A percentile compares a stretch with the other conserved stretches of the same genome.
phyloP scores from a whole-genome alignment of 2,329 filamentous ascomycete species.

The Fusarium azukiicola region DNA sequence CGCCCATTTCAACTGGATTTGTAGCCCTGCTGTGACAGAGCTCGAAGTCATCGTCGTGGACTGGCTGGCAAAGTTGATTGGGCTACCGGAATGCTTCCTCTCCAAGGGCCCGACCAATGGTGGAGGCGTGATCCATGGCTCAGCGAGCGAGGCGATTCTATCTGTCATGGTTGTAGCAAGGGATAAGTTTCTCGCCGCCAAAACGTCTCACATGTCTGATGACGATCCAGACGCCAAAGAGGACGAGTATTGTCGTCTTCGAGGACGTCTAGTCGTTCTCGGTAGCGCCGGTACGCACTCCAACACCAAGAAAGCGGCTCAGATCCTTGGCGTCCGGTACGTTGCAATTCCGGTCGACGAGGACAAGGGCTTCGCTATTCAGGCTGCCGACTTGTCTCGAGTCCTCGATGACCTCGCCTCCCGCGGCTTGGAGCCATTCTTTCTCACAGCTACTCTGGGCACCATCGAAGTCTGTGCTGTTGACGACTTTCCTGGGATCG shows the following conservation, averaged over 20 bases:
- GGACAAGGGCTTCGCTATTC: constrained; percentile 85
- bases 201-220: constrained; percentile 71
- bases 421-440: constrained; percentile 91
- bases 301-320: constrained; percentile 92
- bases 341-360: constrained; percentile 82
- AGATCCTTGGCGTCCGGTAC: constrained; percentile 91
- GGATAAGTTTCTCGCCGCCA: constrained; percentile 86
- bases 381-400: constrained; percentile 78
- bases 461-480: constrained; percentile 94
- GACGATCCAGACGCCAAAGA: constrained; percentile 81
- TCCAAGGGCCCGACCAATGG: constrained; percentile 85
- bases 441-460: constrained; percentile 90
- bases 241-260: constrained; percentile 79
- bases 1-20: constrained; percentile 98
- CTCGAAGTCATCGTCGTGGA: constrained; percentile 96
- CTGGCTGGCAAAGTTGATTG: constrained; percentile 90
- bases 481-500: constrained; percentile 89
- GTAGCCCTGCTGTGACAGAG: constrained; percentile 94
- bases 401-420: constrained; percentile 83
- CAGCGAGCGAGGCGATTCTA: constrained; percentile 92
- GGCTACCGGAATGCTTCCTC: constrained; percentile 86
- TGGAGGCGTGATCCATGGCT: constrained; percentile 97
- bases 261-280: constrained; percentile 84
- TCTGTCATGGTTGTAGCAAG: constrained; percentile 93
- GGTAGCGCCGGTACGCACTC: constrained; percentile 91